phyloP scores from a whole-genome alignment of 352 stramenopile genomes.

The Phytophthora melonis region DNA sequence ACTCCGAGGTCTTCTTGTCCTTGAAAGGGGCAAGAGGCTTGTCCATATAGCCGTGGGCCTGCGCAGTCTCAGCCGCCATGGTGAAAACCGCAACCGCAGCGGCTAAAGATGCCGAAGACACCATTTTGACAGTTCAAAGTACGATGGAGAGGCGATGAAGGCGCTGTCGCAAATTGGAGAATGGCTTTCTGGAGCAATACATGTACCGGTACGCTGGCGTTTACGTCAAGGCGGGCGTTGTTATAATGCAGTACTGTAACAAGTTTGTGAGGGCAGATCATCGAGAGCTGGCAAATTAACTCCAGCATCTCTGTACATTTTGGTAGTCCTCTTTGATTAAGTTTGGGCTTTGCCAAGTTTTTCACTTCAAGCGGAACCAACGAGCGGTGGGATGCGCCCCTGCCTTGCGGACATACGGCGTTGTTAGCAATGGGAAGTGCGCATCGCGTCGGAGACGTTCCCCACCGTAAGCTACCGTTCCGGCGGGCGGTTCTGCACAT shows the following conservation, averaged over 20 bases:
- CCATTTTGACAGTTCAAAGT: constrained; percentile 7
- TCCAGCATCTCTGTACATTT: background rate
- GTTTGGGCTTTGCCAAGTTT: constrained; percentile 5
- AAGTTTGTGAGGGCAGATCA: constrained; percentile 18
- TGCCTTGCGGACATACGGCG: constrained; percentile 2
- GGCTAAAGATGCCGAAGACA: constrained; percentile 19
- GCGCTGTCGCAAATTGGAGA: constrained; percentile 18
- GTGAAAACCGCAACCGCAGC: constrained; percentile 4
- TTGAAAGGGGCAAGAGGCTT: constrained; percentile 35
- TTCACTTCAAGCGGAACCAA: background rate
- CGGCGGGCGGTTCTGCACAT: constrained; percentile 22
- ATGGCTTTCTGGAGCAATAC: background rate
- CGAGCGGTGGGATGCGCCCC: constrained; percentile 2
- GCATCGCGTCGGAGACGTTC: constrained; percentile 2
- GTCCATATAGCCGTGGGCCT: constrained; percentile 35
- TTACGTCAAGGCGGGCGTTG: constrained; percentile 1
- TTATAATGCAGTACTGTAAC: background rate
- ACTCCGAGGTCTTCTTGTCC: constrained; percentile 1
- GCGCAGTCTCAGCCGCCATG: constrained; percentile 17
- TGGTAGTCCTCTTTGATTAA: background rate
- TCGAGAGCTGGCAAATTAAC: constrained; percentile 18
- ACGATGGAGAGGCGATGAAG: background rate
- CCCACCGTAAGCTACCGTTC: constrained; percentile 6
- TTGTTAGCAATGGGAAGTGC: background rate
- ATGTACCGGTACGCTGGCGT: background rate